These are phyloP conservation scores for Leccinum subgranulosum DNA, from an alignment of 768 basidiomycete genomes.

Conservation along the genomic window DNA sequence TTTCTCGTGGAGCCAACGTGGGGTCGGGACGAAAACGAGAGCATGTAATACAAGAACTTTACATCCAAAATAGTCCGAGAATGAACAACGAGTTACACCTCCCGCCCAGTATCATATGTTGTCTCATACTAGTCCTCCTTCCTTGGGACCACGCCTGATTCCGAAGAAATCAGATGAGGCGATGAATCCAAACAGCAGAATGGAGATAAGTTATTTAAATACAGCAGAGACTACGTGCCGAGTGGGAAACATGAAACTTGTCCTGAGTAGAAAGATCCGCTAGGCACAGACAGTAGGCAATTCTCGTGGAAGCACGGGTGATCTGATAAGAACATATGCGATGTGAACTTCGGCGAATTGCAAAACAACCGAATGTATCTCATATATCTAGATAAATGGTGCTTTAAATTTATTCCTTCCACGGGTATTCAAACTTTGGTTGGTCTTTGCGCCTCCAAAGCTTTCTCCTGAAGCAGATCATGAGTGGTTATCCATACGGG, in stretches of 20 bases:
- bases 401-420: constrained; percentile 65
- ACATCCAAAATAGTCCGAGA: too few relatives aligned
- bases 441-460: constrained; percentile 88
- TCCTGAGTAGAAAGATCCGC: too few relatives aligned
- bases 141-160: background rate
- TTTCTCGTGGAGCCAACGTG: too few relatives aligned
- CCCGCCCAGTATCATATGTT: too few relatives aligned
- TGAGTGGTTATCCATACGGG: background rate
- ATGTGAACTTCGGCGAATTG: background rate
- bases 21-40: background rate
- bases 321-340: background rate
- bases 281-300: background rate
- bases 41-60: background rate
- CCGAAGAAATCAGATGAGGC: background rate
- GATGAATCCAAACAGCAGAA: background rate
- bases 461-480: constrained; percentile 62
- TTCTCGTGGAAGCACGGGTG: background rate
- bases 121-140: background rate
- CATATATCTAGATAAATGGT: background rate
- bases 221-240: background rate
- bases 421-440: constrained; percentile 85
- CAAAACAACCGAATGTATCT: background rate
- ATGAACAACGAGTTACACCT: too few relatives aligned
- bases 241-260: background rate
- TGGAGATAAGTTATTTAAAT: background rate